Evolutionary conservation across 2,329 filamentous ascomycete species (phyloP), one percentile per base, ranked within the genome.

Genomic region (Penicillium sp.): DNA sequence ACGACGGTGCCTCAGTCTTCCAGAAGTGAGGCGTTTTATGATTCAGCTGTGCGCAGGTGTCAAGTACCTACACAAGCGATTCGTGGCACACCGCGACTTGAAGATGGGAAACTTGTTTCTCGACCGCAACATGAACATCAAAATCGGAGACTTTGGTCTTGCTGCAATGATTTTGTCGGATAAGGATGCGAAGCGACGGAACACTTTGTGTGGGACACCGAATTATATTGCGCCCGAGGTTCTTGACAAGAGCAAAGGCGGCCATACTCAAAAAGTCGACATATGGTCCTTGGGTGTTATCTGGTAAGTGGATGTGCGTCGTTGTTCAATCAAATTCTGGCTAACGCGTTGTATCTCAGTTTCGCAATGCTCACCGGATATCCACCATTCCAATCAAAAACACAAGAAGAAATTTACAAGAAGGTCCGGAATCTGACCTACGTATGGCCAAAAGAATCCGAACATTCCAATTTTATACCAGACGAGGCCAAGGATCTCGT

Each of bases 211-310:
- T 71, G 95, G 95, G 61, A 99, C 95, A 4, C 95, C 95, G 1
- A 99, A 99, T 78, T 99, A 99, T 76, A 97, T 99, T 70, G 95
- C 95, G 0, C 95, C 95, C 0, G 95, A 99, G 74, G 97, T 99
- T 64, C 80, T 99, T 56, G 92, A 97, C 73, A 97, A 95, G 82
- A 92, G 91, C 37, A 95, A 92, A 74, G 92, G 94, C 71, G 95
- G 95, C 0, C 95, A 99, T 75, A 95, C 97, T 68, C 93, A 98
- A 75, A 97, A 96, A 83, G 95, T 99, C 3, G 95, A 99, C 75
- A 91, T 99, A 59, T 99, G 96, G 96, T 97, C 94, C 49, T 84
- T 99, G 74, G 95, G 96, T 22, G 95, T 99, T 68, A 99, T 99
- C 75, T 93, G 96, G 89, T 93, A 81, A 82, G 88, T 72, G 30